Conservation (phyloP, 169 alveolate species). For the Condylostoma magnum region DNA sequence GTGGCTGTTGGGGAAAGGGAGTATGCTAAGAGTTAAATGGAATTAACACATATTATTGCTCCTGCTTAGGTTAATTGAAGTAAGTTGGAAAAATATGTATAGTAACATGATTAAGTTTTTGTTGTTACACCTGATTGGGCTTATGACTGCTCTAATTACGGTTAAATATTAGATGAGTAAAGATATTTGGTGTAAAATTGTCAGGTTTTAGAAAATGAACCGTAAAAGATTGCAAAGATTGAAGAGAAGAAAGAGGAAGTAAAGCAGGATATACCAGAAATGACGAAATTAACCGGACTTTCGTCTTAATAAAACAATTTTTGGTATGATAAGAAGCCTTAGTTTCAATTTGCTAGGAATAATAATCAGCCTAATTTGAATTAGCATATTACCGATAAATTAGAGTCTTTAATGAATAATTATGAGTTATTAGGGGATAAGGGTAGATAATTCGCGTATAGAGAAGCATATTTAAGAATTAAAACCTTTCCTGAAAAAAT, state of each 20-base stretch:
- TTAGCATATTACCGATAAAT: slow-evolving; percentile 12
- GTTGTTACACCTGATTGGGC: slow-evolving; percentile 25
- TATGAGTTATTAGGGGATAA: slow-evolving; percentile 44
- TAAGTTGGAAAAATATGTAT: background rate
- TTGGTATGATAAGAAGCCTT: background rate
- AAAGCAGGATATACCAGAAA: background rate
- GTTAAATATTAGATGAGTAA: background rate
- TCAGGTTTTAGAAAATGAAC: background rate
- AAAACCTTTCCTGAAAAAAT: slow-evolving; percentile 61
- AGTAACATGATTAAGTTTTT: background rate
- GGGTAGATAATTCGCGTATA: slow-evolving; percentile 73
- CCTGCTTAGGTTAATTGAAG: background rate
- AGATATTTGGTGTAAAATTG: background rate
- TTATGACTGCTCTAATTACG: background rate
- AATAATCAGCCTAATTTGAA: background rate
- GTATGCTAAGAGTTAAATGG: background rate
- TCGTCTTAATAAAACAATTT: background rate
- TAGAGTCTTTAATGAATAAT: slow-evolving; percentile 10
- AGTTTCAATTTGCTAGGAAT: too few species aligned
- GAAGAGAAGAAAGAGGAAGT: background rate
- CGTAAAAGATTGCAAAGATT: background rate
- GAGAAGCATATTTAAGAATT: slow-evolving; percentile 59
- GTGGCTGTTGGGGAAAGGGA: background rate
- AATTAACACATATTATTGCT: slow-evolving; percentile 10
- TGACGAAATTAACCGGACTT: background rate